Conservation (phyloP, 179 eudicot genomes). For the Silene noctiflora region DNA sequence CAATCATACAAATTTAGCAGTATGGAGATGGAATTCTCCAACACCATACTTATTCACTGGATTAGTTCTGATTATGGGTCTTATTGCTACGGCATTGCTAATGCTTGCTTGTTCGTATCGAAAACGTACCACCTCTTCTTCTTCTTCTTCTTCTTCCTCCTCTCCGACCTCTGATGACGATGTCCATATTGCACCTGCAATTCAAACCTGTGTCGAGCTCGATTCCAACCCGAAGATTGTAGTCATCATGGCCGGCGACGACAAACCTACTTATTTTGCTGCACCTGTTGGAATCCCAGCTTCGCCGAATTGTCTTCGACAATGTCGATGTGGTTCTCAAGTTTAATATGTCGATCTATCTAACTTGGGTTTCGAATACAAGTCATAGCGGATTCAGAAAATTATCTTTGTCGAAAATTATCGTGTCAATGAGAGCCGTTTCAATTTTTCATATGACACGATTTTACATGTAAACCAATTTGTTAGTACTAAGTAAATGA, state of each 20-base stretch:
- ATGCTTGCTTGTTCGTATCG: slow-evolving; percentile 38
- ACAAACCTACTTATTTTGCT: slow-evolving; percentile 34
- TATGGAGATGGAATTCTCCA: slow-evolving; percentile 40
- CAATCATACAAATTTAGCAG: not conserved
- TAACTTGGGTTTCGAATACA: too few relatives aligned
- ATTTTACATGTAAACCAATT: too few relatives aligned
- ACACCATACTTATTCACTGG: slow-evolving; percentile 42
- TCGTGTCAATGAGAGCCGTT: too few relatives aligned
- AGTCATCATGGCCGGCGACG: slow-evolving; percentile 53
- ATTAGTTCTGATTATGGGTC: slow-evolving; percentile 24
- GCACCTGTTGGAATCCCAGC: slow-evolving; percentile 11
- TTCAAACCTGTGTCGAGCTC: not conserved
- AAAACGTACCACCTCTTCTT: not conserved
- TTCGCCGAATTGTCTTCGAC: not conserved
- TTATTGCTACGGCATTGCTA: slow-evolving; percentile 37
- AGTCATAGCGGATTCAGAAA: too few relatives aligned
- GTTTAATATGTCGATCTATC: too few relatives aligned
- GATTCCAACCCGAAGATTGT: slow-evolving; percentile 27
- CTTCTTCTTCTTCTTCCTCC: not conserved
- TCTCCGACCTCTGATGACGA: not conserved
- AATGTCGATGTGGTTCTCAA: slow-evolving; percentile 15
- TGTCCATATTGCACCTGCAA: not conserved
- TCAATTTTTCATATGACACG: too few relatives aligned
- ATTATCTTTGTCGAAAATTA: too few relatives aligned
- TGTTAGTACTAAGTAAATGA: too few relatives aligned